Evolutionary conservation across 1,284 basidiomycete genomes (phyloP).

Genomic region (Blastosporella zonata): DNA sequence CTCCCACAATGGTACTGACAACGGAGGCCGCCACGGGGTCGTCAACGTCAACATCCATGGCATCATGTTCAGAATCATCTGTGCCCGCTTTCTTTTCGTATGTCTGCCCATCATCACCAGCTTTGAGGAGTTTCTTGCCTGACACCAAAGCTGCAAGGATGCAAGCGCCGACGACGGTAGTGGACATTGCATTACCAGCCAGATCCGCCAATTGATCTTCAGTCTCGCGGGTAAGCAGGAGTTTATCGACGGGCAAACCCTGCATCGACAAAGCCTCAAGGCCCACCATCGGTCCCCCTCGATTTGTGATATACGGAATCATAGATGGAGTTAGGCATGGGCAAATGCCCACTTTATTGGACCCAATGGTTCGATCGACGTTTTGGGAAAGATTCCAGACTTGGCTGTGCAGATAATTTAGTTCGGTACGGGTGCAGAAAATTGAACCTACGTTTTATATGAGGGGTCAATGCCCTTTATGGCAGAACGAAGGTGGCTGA

Average conservation of each 20-base stretch:
- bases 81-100: constrained; percentile 59
- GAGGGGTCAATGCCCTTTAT: constrained; percentile 79
- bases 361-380: constrained; percentile 86
- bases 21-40: constrained; percentile 23
- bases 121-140: constrained; percentile 61
- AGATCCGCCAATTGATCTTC: constrained; percentile 94
- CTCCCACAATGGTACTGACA: constrained; percentile 61
- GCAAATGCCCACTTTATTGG: constrained; percentile 79
- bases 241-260: constrained; percentile 88
- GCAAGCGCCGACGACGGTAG: constrained; percentile 91
- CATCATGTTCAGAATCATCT: constrained; percentile 33
- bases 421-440: constrained; percentile 5
- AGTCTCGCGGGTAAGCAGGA: constrained; percentile 88
- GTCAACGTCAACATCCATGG: constrained; percentile 54
- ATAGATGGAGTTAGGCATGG: constrained; percentile 94
- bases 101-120: constrained; percentile 57
- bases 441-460: constrained; percentile 73
- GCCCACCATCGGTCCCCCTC: constrained; percentile 95
- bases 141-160: constrained; percentile 81
- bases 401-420: constrained; percentile 41
- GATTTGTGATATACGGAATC: constrained; percentile 95
- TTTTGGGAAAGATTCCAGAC: constrained; percentile 99
- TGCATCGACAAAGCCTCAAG: constrained; percentile 92
- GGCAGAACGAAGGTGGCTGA: constrained; percentile 80
- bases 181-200: constrained; percentile 96